These are phyloP conservation scores for Talaromyces trachyspermus DNA, from an alignment of 495 filamentous ascomycete species.

Conservation along the genomic window DNA sequence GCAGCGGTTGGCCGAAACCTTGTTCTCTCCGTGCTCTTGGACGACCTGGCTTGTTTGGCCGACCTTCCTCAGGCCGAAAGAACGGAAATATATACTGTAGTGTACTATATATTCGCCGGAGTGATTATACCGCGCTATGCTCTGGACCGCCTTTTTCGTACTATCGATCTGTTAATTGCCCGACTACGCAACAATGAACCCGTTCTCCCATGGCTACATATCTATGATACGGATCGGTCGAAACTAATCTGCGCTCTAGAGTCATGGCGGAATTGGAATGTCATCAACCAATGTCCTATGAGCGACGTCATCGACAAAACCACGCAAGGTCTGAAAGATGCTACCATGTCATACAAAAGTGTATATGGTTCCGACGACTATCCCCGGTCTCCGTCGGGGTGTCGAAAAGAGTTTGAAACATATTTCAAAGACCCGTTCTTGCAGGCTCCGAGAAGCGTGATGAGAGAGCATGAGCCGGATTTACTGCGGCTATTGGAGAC, in stretches of 20 bases:
- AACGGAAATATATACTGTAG: conserved; percentile 3
- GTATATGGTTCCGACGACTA: neutral
- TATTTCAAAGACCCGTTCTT: conserved; percentile 2
- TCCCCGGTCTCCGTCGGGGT: conserved; percentile 1
- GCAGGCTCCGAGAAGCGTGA: conserved; percentile 4
- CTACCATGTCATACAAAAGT: neutral
- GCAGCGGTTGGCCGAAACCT: neutral
- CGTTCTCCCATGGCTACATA: neutral
- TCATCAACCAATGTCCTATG: neutral
- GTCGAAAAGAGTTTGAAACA: conserved; percentile 4
- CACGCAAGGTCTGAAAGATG: neutral
- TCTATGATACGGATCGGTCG: neutral
- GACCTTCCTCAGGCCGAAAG: conserved; percentile 3
- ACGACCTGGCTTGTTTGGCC: neutral
- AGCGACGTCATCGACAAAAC: neutral
- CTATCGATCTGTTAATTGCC: neutral
- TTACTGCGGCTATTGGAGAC: conserved; percentile 2
- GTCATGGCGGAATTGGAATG: neutral
- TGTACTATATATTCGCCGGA: conserved; percentile 4
- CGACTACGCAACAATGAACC: neutral
- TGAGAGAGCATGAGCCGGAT: conserved; percentile 5
- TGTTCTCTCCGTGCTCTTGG: conserved; percentile 3
- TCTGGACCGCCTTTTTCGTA: neutral
- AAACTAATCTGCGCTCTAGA: neutral
- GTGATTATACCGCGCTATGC: conserved; percentile 3